Percentiles rank a stretch among this genome's conserved stretches.
Conservation (phyloP, 1,284 basidiomycete species). For the Takashimella koratensis region DNA sequence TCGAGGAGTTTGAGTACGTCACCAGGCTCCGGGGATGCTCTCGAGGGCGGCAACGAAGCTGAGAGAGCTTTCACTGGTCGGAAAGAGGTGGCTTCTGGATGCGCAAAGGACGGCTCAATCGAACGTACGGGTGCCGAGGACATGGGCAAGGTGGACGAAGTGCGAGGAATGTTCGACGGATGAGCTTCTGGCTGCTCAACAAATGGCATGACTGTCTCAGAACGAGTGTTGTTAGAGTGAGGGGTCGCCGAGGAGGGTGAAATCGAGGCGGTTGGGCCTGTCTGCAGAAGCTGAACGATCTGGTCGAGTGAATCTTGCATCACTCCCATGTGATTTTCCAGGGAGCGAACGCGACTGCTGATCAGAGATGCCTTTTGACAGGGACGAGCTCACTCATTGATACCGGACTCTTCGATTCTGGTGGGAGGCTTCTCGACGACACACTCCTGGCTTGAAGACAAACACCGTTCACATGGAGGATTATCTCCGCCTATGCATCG, state of each 20-base stretch:
- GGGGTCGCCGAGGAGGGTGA: conserved; percentile 10
- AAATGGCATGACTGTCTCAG: neutral
- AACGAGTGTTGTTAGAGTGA: no score
- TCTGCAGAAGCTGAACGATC: conserved; percentile 56
- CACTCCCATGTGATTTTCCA: conserved; percentile 74
- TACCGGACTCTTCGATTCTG: conserved; percentile 54
- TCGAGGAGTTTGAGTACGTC: conserved; percentile 37
- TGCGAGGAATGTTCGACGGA: neutral
- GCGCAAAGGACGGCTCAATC: neutral
- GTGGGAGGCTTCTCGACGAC: conserved; percentile 86
- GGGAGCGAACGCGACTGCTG: conserved; percentile 73
- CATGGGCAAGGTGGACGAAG: conserved; percentile 4
- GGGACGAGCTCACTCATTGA: conserved; percentile 73
- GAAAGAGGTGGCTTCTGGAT: neutral
- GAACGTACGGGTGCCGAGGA: neutral
- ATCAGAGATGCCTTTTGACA: neutral
- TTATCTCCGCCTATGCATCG: conserved; percentile 66
- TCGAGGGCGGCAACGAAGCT: conserved; percentile 29
- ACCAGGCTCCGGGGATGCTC: conserved; percentile 31
- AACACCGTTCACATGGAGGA: conserved; percentile 81
- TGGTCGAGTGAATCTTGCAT: conserved; percentile 75
- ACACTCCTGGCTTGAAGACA: conserved; percentile 77
- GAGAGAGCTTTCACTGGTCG: neutral
- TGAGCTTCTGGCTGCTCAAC: neutral
- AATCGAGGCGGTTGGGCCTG: conserved; percentile 16